Percentiles rank a stretch among this genome's conserved stretches.
Conservation (phyloP, 352 stramenopile species). For the Globisporangium barbulae region DNA sequence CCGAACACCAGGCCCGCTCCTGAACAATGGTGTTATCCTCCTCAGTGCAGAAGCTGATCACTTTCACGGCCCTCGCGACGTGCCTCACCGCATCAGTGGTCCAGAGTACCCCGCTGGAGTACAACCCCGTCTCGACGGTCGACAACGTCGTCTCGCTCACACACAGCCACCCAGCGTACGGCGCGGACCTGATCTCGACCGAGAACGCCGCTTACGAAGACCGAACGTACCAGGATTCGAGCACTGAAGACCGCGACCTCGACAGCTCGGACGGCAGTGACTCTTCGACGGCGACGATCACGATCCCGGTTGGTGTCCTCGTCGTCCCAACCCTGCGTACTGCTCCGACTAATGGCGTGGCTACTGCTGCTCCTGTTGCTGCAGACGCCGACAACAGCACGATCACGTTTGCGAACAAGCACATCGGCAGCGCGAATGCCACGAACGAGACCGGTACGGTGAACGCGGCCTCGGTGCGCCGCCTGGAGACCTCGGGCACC, state of each 20-base stretch:
- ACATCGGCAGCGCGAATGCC: slow-evolving; percentile 4
- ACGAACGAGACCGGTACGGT: slow-evolving; percentile 4
- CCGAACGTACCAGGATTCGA: slow-evolving; percentile 21
- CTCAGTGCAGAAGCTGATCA: slow-evolving; percentile 11
- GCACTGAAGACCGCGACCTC: slow-evolving; percentile 2
- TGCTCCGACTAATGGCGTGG: too few relatives aligned
- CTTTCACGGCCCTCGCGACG: slow-evolving; percentile 11
- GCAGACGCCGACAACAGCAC: slow-evolving; percentile 7
- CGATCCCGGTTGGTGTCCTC: background rate
- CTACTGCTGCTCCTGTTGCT: background rate
- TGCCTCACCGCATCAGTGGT: slow-evolving; percentile 9
- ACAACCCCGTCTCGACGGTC: slow-evolving; percentile 25
- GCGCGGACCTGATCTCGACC: slow-evolving; percentile 12
- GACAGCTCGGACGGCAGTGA: background rate
- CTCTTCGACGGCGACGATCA: background rate
- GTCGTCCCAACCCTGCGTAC: background rate
- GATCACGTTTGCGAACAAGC: slow-evolving; percentile 11
- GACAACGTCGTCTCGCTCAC: slow-evolving; percentile 26
- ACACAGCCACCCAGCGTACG: slow-evolving; percentile 39
- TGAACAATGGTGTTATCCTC: slow-evolving; percentile 6
- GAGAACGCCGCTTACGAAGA: slow-evolving; percentile 21
- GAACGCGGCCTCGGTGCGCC: slow-evolving; percentile 5
- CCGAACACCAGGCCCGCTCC: background rate
- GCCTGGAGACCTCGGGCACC: slow-evolving; percentile 24
- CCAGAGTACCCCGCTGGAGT: slow-evolving; percentile 19